These are phyloP conservation scores for Lanmaoa rubissima DNA, from an alignment of 768 basidiomycete species.

Conservation along the genomic window DNA sequence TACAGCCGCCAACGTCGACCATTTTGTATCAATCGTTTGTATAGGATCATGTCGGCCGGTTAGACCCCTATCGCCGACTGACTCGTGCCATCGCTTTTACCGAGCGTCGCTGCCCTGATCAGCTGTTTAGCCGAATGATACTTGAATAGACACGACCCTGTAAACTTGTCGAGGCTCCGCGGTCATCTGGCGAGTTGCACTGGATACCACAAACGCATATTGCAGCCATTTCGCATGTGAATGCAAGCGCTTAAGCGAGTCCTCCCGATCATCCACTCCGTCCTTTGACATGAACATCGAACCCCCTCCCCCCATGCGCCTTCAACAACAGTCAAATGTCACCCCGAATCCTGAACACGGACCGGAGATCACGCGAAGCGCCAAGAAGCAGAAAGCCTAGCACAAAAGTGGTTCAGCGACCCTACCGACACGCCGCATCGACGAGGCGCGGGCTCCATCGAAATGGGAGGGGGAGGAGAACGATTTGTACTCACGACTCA, in stretches of 20 bases:
- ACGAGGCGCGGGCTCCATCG: slow-evolving; percentile 20
- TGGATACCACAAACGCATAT: neutral
- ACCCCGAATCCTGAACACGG: slow-evolving; percentile 6
- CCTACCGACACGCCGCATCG: slow-evolving; percentile 25
- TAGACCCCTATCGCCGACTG: neutral
- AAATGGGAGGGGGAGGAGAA: neutral
- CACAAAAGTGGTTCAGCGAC: slow-evolving; percentile 9
- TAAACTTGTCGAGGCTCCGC: neutral
- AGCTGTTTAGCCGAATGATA: neutral
- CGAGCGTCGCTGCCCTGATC: neutral
- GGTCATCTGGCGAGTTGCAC: neutral
- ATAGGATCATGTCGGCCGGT: neutral
- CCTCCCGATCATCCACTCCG: neutral
- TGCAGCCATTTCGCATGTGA: neutral
- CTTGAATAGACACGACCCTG: neutral
- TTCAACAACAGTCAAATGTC: neutral
- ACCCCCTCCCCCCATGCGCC: neutral
- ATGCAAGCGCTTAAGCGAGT: slow-evolving; percentile 2
- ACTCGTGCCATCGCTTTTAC: neutral
- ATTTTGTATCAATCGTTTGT: neutral
- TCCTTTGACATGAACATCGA: neutral
- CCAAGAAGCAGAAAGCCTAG: neutral
- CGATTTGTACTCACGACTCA: neutral
- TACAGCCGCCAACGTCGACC: neutral
- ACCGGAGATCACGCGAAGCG: slow-evolving; percentile 1